Conservation (phyloP, 2,329 filamentous ascomycete species). For the Dothiorella sarmentorum region DNA sequence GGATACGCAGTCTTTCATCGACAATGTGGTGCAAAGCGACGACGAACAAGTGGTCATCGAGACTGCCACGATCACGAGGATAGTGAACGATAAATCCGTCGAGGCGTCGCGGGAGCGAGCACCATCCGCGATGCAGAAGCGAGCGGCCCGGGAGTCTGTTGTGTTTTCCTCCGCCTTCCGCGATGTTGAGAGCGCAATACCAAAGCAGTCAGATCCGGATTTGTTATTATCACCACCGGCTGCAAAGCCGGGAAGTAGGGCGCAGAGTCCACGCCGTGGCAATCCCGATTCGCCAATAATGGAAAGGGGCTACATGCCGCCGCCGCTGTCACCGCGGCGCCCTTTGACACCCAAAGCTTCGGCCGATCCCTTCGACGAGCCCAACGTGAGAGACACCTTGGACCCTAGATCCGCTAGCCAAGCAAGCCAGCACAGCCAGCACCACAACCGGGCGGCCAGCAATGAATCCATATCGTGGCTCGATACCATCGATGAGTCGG, state of each 20-base stretch:
- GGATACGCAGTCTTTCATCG: conserved; percentile 30
- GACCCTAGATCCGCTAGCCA: conserved; percentile 8
- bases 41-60: conserved; percentile 46
- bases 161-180: conserved; percentile 41
- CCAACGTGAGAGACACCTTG: conserved; percentile 22
- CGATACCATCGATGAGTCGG: conserved; percentile 91
- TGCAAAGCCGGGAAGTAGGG: conserved; percentile 26
- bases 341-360: conserved; percentile 45
- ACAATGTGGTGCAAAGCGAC: conserved; percentile 35
- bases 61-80: conserved; percentile 52
- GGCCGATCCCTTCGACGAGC: conserved; percentile 23
- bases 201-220: conserved; percentile 23
- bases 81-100: conserved; percentile 43
- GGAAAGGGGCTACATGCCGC: conserved; percentile 63
- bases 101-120: conserved; percentile 25
- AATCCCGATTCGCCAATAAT: conserved; percentile 48
- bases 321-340: conserved; percentile 66
- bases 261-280: neutral
- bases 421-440: conserved; percentile 9
- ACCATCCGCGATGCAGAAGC: neutral
- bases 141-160: conserved; percentile 33
- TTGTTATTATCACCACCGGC: conserved; percentile 36
- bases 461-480: conserved; percentile 86
- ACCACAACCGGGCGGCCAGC: conserved; percentile 55
- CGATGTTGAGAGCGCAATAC: conserved; percentile 37